Evolutionary conservation across 1,284 basidiomycete species (phyloP), one percentile per base, ranked within the genome.

Genomic region (Ustilago hordei): DNA sequence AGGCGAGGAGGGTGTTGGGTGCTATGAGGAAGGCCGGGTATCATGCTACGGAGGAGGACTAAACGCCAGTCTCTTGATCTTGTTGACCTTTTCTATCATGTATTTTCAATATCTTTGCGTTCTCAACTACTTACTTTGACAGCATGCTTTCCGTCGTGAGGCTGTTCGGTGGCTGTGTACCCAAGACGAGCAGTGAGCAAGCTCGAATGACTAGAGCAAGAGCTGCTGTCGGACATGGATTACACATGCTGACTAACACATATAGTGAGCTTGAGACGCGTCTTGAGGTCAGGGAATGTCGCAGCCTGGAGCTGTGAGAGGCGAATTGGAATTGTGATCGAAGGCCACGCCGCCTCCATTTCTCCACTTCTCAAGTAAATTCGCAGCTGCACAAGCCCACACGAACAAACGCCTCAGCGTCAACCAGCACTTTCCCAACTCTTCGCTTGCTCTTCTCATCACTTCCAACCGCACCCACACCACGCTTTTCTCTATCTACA

Each of bases 11-110:
- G 36, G 78, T 82, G 56, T 75, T 86, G 8, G 86, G 83, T 34
- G 76, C 84, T 13, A 85, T 86, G 84, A 69, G 84, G 32, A 65
- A 81, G 9, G 82, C 84, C 13, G 84, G 81, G 39, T 85, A 84
- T 61, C 84, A 85, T 67, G 81, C 82, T 34, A 82, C 74, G 0
- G 84, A 85, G 45, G 84, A 81, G 13, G 79, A 82, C 31, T 77
- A 55, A 31, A 8, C 9, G 41, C n/a, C 9, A 5, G 19, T 11
- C 8, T 55, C 23, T 32, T 31, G 43, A 2, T 39, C 19, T 34
- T 58, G 45, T 9, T 15, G 11, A 41, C 23, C 23, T 28, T 32
- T 48, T 45, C 32, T 39, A 41, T 48, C 43, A 50, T 64, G 35
- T 50, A 50, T 5, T 52, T 64, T 43, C 19, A 36, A 52, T 61